Conservation (phyloP, 805 yeast genomes). For the Yueomyces sinensis region DNA sequence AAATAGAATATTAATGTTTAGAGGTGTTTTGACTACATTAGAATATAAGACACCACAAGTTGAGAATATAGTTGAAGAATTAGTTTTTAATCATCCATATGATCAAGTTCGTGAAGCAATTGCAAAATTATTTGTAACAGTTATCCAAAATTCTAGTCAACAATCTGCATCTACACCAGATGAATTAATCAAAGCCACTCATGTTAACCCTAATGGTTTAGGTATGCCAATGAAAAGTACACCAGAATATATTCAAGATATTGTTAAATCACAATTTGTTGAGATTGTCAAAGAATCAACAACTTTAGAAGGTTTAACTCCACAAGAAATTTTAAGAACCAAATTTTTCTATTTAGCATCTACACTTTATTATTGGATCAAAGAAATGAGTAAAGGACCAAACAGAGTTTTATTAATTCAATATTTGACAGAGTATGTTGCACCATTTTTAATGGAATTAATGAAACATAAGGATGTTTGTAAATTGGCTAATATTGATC, state of each 20-base stretch:
- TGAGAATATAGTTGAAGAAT: constrained; percentile 28
- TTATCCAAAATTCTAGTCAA: constrained; percentile 16
- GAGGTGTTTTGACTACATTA: constrained; percentile 34
- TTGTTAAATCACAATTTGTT: constrained; percentile 32
- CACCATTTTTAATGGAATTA: constrained; percentile 58
- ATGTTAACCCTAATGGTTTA: constrained; percentile 17
- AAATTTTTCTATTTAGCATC: constrained; percentile 51
- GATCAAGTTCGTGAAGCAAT: constrained; percentile 58
- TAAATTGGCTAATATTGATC: constrained; percentile 48
- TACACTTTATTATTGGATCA: constrained; percentile 50
- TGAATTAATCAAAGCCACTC: constrained; percentile 6
- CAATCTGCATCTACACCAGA: constrained; percentile 10
- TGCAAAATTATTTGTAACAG: constrained; percentile 38
- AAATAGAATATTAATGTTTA: constrained; percentile 39
- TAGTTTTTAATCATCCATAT: constrained; percentile 49
- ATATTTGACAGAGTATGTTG: constrained; percentile 35
- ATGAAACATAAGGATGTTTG: constrained; percentile 69
- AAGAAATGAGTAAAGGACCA: constrained; percentile 39
- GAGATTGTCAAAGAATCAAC: constrained; percentile 30
- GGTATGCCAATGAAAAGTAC: constrained; percentile 23
- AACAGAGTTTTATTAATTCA: constrained; percentile 40
- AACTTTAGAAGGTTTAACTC: constrained; percentile 24
- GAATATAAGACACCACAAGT: constrained; percentile 44
- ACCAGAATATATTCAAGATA: constrained; percentile 22
- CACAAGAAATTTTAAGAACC: constrained; percentile 46